These are phyloP conservation scores for Aphanomyces stellatus DNA, from an alignment of 352 stramenopile genomes.

Conservation along the genomic window DNA sequence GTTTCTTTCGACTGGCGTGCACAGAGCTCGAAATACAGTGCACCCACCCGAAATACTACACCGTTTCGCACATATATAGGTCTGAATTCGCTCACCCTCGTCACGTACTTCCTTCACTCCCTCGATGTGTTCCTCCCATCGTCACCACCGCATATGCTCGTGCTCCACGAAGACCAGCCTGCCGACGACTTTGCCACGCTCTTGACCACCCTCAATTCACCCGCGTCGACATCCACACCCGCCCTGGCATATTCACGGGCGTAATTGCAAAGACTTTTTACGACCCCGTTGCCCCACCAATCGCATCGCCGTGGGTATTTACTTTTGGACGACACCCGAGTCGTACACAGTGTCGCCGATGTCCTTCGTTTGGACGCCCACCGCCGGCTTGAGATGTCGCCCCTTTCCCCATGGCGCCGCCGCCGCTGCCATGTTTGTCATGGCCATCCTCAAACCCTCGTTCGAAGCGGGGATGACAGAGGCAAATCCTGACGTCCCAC, in stretches of 20 bases:
- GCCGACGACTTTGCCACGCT: neutral
- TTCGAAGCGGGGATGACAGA: neutral
- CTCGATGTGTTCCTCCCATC: neutral
- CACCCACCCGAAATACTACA: too few species aligned
- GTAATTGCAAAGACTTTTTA: neutral
- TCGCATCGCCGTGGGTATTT: neutral
- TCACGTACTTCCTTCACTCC: neutral
- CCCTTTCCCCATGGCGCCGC: neutral
- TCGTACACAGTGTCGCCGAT: too few species aligned
- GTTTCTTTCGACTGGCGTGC: too few species aligned
- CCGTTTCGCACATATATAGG: too few species aligned
- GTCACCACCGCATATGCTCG: neutral
- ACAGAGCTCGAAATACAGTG: too few species aligned
- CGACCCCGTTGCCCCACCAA: neutral
- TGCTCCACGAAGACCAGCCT: neutral
- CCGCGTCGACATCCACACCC: neutral
- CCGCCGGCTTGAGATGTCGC: too few species aligned
- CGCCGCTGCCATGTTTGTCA: neutral
- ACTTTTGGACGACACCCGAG: neutral
- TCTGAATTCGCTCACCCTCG: neutral
- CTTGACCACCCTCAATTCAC: neutral
- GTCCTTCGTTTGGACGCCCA: too few species aligned
- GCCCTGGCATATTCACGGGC: neutral
- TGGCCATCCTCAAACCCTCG: neutral
- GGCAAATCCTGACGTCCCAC: neutral